Evolutionary conservation across 805 yeast genomes (phyloP).

Genomic region (Sugiyamaella valdiviana): DNA sequence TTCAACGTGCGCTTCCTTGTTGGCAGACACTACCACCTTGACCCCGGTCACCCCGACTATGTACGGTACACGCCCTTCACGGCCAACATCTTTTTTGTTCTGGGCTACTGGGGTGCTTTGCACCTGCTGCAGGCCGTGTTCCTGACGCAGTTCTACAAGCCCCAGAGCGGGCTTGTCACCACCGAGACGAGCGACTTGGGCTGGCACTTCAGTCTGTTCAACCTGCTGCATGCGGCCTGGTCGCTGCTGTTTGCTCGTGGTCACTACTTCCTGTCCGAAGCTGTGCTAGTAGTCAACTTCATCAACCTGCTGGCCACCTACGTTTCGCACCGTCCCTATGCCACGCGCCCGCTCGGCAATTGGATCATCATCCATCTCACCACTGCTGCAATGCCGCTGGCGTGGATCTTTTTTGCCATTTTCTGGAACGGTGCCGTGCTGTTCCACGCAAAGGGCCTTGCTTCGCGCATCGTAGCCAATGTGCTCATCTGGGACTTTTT

Average conservation of each 20-base stretch:
- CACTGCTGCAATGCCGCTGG: slow-evolving; percentile 60
- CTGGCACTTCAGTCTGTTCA: slow-evolving; percentile 58
- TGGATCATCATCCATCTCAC: slow-evolving; percentile 62
- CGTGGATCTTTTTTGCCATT: slow-evolving; percentile 66
- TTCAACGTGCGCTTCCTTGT: slow-evolving; percentile 52
- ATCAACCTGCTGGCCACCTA: slow-evolving; percentile 52
- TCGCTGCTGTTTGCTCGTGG: slow-evolving; percentile 50
- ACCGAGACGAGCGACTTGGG: slow-evolving; percentile 34
- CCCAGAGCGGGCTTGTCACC: slow-evolving; percentile 22
- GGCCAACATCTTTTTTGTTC: slow-evolving; percentile 32
- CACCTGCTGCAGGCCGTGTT: slow-evolving; percentile 45
- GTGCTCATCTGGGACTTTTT: slow-evolving; percentile 73
- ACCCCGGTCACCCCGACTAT: slow-evolving; percentile 40
- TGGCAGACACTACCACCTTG: slow-evolving; percentile 43
- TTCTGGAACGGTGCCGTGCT: slow-evolving; percentile 85
- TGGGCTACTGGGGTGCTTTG: slow-evolving; percentile 54
- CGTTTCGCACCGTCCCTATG: slow-evolving; percentile 53
- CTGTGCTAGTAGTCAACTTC: slow-evolving; percentile 54
- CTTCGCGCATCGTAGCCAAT: slow-evolving; percentile 65
- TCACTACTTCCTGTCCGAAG: slow-evolving; percentile 53
- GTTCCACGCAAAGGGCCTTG: slow-evolving; percentile 48
- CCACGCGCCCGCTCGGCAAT: slow-evolving; percentile 44
- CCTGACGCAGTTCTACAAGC: slow-evolving; percentile 28
- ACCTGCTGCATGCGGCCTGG: slow-evolving; percentile 59
- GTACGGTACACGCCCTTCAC: slow-evolving; percentile 68